Conservation (phyloP, 345 rosid genomes). For the Euphorbia peplus region DNA sequence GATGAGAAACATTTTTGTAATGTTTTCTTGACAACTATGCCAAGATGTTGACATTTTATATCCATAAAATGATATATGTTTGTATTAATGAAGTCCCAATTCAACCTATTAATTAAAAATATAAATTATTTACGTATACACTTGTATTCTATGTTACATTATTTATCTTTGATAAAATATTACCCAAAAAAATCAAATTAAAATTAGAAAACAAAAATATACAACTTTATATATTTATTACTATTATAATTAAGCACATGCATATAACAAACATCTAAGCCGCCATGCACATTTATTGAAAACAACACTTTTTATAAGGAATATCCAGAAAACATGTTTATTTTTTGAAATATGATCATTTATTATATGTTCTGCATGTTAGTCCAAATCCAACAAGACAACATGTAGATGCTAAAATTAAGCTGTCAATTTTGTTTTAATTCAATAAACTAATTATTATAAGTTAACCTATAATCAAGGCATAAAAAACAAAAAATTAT, state of each 20-base stretch:
- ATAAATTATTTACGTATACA: no score
- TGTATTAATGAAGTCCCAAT: background rate
- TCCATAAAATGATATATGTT: background rate
- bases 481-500: background rate
- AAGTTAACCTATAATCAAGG: background rate
- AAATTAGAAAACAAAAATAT: background rate
- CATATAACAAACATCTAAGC: background rate
- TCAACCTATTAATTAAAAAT: no score
- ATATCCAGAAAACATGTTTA: background rate
- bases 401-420: conserved; percentile 5
- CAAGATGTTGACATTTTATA: background rate
- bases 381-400: background rate
- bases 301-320: background rate
- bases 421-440: background rate
- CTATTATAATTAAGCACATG: background rate
- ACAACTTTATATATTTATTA: background rate
- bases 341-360: background rate
- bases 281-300: background rate
- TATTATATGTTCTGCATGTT: background rate
- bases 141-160: background rate
- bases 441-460: background rate
- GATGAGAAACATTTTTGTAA: background rate
- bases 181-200: background rate
- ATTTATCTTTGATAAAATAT: background rate
- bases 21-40: background rate